Conservation (phyloP, 768 basidiomycete species). For the Termitomyces sp. region DNA sequence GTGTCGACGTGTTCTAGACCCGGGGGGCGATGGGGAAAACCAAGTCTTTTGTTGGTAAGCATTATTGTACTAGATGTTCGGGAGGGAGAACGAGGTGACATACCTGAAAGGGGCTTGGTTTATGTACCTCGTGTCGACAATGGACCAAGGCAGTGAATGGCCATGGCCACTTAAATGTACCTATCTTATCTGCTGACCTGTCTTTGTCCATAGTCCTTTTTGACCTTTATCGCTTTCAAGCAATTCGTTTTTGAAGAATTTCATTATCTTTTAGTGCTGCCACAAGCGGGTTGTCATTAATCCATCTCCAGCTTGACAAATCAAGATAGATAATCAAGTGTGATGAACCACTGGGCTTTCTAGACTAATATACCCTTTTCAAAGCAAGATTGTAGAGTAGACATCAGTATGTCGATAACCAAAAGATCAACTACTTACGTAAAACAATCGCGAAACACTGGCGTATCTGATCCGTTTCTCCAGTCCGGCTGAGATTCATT, state of each 20-base stretch:
- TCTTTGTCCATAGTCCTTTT: not conserved
- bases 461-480: not conserved
- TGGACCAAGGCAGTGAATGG: not conserved
- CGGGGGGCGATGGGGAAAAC: not conserved
- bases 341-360: not conserved
- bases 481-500: not conserved
- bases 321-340: not conserved
- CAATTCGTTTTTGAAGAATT: not conserved
- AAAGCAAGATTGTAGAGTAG: not conserved
- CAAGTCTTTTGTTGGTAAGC: not conserved
- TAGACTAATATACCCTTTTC: not conserved
- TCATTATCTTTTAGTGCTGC: not conserved
- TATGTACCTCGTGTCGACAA: not conserved
- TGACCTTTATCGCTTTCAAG: too few relatives aligned
- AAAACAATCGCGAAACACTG: not conserved
- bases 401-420: too few relatives aligned
- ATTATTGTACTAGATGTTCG: not conserved
- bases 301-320: not conserved
- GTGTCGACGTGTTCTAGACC: constrained; percentile 1
- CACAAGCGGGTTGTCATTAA: not conserved
- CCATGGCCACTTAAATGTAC: not conserved
- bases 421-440: not conserved
- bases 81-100: not conserved
- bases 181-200: not conserved
- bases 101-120: not conserved